Evolutionary conservation across 306 rosid genomes (phyloP).

Genomic region (Citrullus colocynthis): DNA sequence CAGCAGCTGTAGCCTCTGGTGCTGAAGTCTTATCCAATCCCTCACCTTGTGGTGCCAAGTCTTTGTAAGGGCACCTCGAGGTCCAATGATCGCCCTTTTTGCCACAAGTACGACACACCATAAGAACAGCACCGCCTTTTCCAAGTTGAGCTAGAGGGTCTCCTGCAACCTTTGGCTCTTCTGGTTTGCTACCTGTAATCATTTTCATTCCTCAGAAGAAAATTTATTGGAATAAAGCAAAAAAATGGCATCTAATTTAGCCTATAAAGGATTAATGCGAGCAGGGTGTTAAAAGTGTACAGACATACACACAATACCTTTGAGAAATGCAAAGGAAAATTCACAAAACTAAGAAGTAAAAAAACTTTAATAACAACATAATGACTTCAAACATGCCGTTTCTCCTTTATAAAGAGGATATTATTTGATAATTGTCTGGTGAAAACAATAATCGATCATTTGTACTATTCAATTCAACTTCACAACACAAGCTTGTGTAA

Average conservation of each 20-base stretch:
- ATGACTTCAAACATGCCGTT: not conserved
- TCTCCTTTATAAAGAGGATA: not conserved
- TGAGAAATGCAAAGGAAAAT: not conserved
- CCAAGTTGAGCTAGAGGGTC: slow-evolving; percentile 41
- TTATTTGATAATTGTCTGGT: not conserved
- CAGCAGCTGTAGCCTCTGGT: slow-evolving; percentile 26
- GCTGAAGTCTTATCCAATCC: slow-evolving; percentile 48
- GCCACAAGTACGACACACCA: slow-evolving; percentile 89
- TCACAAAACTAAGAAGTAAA: not conserved
- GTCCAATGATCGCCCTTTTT: slow-evolving; percentile 98
- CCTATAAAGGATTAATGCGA: not conserved
- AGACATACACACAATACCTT: not conserved
- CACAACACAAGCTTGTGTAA: not conserved
- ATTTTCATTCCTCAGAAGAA: not conserved
- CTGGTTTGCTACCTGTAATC: slow-evolving; percentile 37
- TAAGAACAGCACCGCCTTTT: slow-evolving; percentile 64
- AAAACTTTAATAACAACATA: no score
- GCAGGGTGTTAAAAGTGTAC: not conserved
- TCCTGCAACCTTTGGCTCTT: slow-evolving; percentile 54
- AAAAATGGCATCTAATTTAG: not conserved
- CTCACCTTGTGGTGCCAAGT: slow-evolving; percentile 50
- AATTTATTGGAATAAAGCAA: not conserved
- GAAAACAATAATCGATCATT: not conserved
- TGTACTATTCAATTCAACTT: not conserved
- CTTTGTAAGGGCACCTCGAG: slow-evolving; percentile 86